These are phyloP conservation scores for Termitomyces sp. DNA, from an alignment of 768 basidiomycete species.

Conservation along the genomic window DNA sequence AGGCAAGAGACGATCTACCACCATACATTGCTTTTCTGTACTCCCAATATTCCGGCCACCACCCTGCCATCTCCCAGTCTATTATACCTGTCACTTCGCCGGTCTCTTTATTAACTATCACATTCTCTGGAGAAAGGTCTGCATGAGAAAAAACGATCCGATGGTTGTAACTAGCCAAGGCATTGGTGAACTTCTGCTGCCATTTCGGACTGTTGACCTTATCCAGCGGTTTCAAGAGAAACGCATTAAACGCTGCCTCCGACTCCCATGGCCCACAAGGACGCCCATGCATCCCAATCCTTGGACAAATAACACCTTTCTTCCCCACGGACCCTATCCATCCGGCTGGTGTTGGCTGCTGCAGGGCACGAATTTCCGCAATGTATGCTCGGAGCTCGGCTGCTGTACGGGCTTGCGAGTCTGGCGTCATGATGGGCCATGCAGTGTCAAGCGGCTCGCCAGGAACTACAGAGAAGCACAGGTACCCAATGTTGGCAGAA, in stretches of 20 bases:
- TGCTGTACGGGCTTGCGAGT: not conserved
- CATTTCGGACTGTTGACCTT: not conserved
- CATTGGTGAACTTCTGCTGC: not conserved
- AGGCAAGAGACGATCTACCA: not conserved
- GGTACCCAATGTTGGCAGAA: not conserved
- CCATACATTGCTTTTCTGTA: constrained; percentile 10
- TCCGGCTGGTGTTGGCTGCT: not conserved
- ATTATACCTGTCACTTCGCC: constrained; percentile 16
- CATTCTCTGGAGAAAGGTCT: not conserved
- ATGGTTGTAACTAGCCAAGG: not conserved
- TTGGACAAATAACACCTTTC: not conserved
- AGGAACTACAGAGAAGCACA: not conserved
- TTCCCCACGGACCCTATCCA: not conserved
- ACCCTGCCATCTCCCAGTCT: constrained; percentile 17
- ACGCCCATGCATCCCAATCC: not conserved
- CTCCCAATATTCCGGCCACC: constrained; percentile 18
- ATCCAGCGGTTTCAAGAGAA: not conserved
- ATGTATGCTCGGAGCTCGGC: not conserved
- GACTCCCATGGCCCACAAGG: not conserved
- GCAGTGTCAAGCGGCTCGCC: not conserved
- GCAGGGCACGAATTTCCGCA: not conserved
- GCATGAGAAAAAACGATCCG: constrained; percentile 2
- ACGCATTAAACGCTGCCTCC: not conserved
- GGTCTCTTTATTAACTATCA: not conserved
- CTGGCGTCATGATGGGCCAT: not conserved